Base-by-base conservation (phyloP, 2,329 filamentous ascomycete genomes). In the Cytospora mali region DNA sequence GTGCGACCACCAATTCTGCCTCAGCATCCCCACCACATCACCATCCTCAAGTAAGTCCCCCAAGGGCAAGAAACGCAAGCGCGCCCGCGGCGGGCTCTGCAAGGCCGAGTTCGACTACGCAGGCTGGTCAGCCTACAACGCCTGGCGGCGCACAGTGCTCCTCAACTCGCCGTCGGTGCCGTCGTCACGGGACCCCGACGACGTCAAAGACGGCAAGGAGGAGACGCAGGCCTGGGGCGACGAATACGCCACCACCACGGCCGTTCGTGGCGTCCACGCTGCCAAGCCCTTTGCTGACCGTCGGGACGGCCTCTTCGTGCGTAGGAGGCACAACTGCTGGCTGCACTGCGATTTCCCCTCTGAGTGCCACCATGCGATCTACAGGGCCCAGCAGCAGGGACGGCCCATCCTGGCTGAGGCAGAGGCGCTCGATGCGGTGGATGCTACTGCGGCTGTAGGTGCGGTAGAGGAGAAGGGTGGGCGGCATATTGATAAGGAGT, bases 1-100 rank as follows among this genome's bases (percentile, higher is more conserved):
- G 46, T 78, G 78, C 71, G 69, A 69, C 59, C 75, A 77, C 69
- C 55, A 54, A 31, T 71, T 74, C 64, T 78, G 78, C 69, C 71
- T 55, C 1, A 46, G 55, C 52, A 33, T 7, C 6, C 35, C 35
- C 35, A 7, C 35, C 69, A 5, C 23, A 27, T 65, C 67, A 0
- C 68, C 71, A 23, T 25, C 53, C 9, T 23, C 48, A 4, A 69
- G 69, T 28, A n/a, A 63, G 3, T 55, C 55, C 23, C 62, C 66
- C 29, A 31, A 58, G 29, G 33, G 57, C 4, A 25, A 53, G 21
- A 54, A 62, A 50, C 51, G 52, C 48, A 58, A 58, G 48, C 59
- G 64, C 39, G 53, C 35, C 42, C 28, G 50, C 57, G 18, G 49
- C 52, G 62, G 67, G 23, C 61, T 58, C 7, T 75, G 73, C 66